phyloP scores from a whole-genome alignment of 495 filamentous ascomycete genomes.

The Xylaria flabelliformis region DNA sequence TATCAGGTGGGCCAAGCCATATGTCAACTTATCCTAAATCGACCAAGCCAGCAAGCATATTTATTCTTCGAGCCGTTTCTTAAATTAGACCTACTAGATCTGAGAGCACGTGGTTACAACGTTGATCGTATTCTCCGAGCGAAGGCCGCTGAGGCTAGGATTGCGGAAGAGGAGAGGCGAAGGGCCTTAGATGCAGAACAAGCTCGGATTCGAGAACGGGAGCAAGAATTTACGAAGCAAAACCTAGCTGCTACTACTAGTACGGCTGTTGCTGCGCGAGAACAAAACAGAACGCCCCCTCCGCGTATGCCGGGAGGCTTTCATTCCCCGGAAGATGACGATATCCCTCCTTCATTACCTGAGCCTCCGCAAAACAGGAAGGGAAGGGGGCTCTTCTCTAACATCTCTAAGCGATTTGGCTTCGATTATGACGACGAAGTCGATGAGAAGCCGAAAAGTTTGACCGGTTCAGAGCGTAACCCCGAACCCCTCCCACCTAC shows the following conservation, averaged over 20 bases:
- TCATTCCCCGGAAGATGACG: slow-evolving; percentile 59
- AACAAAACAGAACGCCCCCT: slow-evolving; percentile 41
- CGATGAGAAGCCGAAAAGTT: slow-evolving; percentile 49
- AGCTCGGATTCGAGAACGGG: slow-evolving; percentile 63
- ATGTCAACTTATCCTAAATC: slow-evolving; percentile 75
- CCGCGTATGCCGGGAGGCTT: slow-evolving; percentile 73
- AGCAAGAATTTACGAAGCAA: slow-evolving; percentile 61
- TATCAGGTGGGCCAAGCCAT: slow-evolving; percentile 90
- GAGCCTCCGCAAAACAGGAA: slow-evolving; percentile 33
- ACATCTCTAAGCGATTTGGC: slow-evolving; percentile 67
- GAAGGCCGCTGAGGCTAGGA: slow-evolving; percentile 81
- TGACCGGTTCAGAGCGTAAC: slow-evolving; percentile 40
- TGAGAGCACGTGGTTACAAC: slow-evolving; percentile 88
- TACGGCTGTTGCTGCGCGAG: slow-evolving; percentile 43
- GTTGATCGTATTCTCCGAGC: slow-evolving; percentile 88
- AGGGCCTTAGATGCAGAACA: slow-evolving; percentile 80
- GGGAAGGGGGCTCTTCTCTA: slow-evolving; percentile 66
- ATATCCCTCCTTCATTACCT: slow-evolving; percentile 30
- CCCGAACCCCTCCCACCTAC: slow-evolving; percentile 31
- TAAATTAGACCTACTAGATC: slow-evolving; percentile 72
- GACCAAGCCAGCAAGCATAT: slow-evolving; percentile 84
- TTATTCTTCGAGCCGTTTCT: slow-evolving; percentile 88
- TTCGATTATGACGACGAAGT: slow-evolving; percentile 57
- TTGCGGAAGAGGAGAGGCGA: slow-evolving; percentile 81
- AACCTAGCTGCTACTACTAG: slow-evolving; percentile 33